phyloP scores from a whole-genome alignment of 371 early-diverging fungal species.

The Actinomortierella wolfii region DNA sequence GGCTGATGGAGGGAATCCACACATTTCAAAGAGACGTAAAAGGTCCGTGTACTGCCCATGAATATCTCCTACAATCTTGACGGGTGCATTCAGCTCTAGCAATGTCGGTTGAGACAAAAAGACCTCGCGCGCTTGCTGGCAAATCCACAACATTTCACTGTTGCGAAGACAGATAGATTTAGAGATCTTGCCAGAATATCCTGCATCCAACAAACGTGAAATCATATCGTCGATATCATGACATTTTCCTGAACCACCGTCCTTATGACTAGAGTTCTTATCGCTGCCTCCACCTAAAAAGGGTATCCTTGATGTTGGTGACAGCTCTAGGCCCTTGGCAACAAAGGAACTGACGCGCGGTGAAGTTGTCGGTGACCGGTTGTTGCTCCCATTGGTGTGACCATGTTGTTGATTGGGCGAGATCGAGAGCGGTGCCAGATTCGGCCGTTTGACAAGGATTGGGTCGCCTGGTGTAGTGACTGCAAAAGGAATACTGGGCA shows the following conservation, averaged over 20 bases:
- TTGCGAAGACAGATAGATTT: conserved; percentile 78
- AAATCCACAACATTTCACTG: conserved; percentile 88
- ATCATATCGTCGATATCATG: conserved; percentile 89
- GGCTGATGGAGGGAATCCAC: conserved; percentile 88
- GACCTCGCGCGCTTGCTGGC: conserved; percentile 87
- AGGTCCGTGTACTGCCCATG: conserved; percentile 96
- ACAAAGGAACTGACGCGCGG: conserved; percentile 8
- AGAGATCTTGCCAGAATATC: conserved; percentile 74
- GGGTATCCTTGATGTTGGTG: conserved; percentile 20
- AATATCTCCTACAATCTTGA: conserved; percentile 97
- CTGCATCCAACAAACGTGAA: conserved; percentile 78
- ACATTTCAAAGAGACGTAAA: conserved; percentile 89
- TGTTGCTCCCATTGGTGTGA: no score
- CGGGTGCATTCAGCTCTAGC: conserved; percentile 95
- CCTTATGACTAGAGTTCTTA: neutral
- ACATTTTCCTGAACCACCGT: conserved; percentile 32
- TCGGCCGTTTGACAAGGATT: conserved; percentile 32
- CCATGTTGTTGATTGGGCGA: conserved; percentile 1
- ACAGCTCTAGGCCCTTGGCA: conserved; percentile 17
- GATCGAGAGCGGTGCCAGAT: conserved; percentile 27
- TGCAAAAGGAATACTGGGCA: conserved; percentile 39
- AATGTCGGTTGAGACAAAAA: conserved; percentile 94
- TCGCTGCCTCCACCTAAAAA: conserved; percentile 21
- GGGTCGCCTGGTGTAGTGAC: conserved; percentile 39
- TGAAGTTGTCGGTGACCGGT: conserved; percentile 17